Evolutionary conservation across 2,329 filamentous ascomycete species (phyloP).

Genomic region (Penicillium sumatraense): DNA sequence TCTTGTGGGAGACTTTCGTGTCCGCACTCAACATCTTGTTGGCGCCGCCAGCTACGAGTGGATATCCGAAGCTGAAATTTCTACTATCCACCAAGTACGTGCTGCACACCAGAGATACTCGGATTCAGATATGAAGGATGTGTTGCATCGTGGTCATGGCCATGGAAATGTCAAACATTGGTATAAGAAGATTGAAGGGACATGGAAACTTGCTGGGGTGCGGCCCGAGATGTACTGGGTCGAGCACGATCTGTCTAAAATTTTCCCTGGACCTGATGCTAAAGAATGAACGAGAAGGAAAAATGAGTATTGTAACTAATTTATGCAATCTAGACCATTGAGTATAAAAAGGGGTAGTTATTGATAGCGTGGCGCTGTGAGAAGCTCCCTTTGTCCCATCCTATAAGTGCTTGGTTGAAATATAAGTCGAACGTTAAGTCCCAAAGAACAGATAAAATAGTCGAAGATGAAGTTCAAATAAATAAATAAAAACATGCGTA

Average conservation of each 20-base stretch:
- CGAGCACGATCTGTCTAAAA: constrained; percentile 12
- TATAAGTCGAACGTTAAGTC: too few species aligned
- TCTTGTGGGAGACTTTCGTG: constrained; percentile 17
- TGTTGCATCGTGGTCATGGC: constrained; percentile 60
- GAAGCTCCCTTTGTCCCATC: too few species aligned
- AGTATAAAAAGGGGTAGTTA: too few species aligned
- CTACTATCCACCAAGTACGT: constrained; percentile 61
- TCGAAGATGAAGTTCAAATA: too few species aligned
- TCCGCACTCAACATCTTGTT: constrained; percentile 25
- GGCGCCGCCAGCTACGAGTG: constrained; percentile 12
- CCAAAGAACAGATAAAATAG: too few species aligned
- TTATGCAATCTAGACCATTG: too few species aligned
- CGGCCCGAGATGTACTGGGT: constrained; percentile 40
- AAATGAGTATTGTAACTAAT: too few species aligned
- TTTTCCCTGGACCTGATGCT: not conserved
- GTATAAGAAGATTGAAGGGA: constrained; percentile 59
- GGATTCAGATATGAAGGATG: constrained; percentile 46
- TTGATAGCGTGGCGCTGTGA: too few species aligned
- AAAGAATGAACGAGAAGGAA: not conserved
- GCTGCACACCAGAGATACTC: constrained; percentile 63
- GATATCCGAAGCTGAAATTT: constrained; percentile 40
- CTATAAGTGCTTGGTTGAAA: too few species aligned
- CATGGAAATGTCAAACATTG: constrained; percentile 59
- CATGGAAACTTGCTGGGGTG: constrained; percentile 63
- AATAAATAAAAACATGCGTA: too few species aligned